These are phyloP conservation scores for Chlamydomonas applanata DNA, from an alignment of 139 green algal species.

Conservation along the genomic window DNA sequence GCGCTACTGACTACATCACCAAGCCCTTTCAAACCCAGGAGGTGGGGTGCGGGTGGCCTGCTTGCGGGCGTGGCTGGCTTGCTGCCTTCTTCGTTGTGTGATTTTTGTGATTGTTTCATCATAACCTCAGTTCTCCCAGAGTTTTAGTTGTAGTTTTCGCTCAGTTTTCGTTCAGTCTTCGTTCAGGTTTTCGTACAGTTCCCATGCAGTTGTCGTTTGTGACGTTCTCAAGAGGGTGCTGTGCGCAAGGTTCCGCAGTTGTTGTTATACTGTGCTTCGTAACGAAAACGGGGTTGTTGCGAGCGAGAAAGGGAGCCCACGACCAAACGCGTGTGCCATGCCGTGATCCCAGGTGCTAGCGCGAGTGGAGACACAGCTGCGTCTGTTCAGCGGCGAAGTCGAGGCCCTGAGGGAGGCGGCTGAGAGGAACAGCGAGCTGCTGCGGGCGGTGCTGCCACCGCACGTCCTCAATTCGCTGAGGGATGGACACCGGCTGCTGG, in stretches of 20 bases:
- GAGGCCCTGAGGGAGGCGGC: conserved; percentile 32
- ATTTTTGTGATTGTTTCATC: no score
- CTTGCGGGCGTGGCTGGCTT: background rate
- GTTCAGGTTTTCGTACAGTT: no score
- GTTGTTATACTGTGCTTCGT: no score
- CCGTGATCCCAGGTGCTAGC: conserved; percentile 36
- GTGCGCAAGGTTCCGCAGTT: no score
- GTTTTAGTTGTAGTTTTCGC: no score
- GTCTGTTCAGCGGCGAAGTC: conserved; percentile 45
- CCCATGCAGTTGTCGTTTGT: no score
- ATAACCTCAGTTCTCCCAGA: conserved; percentile 1
- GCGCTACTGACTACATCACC: conserved; percentile 43
- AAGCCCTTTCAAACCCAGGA: conserved; percentile 39
- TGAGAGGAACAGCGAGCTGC: conserved; percentile 37
- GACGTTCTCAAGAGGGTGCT: no score
- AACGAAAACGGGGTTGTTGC: no score
- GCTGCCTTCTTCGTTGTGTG: background rate
- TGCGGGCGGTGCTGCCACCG: conserved; percentile 35
- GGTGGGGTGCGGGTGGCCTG: no score
- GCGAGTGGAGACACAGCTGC: conserved; percentile 46
- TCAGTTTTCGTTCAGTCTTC: no score
- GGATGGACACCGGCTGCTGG: conserved; percentile 28
- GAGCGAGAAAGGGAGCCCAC: no score
- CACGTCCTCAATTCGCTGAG: conserved; percentile 34
- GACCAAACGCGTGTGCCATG: no score